phyloP scores from a whole-genome alignment of 2,329 filamentous ascomycete species.

The Pseudopyrenochaeta lycopersici region DNA sequence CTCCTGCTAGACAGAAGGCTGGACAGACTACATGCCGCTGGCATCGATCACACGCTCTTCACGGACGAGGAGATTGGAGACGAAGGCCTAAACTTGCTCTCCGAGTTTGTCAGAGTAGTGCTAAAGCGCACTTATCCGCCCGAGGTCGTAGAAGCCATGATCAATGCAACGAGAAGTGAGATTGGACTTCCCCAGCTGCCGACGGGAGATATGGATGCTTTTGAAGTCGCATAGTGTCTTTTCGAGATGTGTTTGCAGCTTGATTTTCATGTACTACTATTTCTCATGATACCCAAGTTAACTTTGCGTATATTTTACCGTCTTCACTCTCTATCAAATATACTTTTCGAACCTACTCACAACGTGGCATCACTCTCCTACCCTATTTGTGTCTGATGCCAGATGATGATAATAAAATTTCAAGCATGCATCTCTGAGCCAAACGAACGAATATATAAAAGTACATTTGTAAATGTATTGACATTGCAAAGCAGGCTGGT shows the following conservation, averaged over 20 bases:
- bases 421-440: no score
- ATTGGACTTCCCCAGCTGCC: constrained; percentile 34
- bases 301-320: no score
- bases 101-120: constrained; percentile 42
- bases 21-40: constrained; percentile 21
- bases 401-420: no score
- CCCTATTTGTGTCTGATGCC: no score
- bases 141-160: constrained; percentile 38
- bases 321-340: no score
- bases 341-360: no score
- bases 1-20: constrained; percentile 29
- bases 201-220: constrained; percentile 45
- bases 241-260: neutral
- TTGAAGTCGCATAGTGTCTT: constrained; percentile 18
- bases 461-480: no score
- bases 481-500: no score
- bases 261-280: neutral
- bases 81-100: constrained; percentile 36
- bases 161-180: constrained; percentile 34
- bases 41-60: constrained; percentile 19
- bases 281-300: neutral
- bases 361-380: no score
- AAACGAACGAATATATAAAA: no score
- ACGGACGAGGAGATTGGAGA: constrained; percentile 33
- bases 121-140: constrained; percentile 33